These are phyloP conservation scores for Podaxis sp. DNA, from an alignment of 768 basidiomycete genomes.

Conservation along the genomic window DNA sequence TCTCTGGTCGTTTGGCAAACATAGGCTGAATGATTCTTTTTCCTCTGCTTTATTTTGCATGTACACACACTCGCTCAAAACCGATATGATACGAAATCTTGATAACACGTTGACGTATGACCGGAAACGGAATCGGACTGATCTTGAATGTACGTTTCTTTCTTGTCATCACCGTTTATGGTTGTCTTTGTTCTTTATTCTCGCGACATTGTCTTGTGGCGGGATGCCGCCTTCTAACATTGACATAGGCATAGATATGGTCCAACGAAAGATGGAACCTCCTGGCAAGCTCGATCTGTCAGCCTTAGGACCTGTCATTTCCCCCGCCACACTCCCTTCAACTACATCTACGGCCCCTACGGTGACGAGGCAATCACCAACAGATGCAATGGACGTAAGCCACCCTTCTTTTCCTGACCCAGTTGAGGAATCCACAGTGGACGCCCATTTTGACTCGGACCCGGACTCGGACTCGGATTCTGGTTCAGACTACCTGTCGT, in stretches of 20 bases:
- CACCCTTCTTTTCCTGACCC: neutral
- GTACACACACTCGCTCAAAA: constrained; percentile 27
- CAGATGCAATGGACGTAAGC: neutral
- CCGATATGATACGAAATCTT: constrained; percentile 28
- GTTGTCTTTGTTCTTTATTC: neutral
- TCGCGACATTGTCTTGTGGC: neutral
- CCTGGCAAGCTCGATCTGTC: neutral
- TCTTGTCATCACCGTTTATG: neutral
- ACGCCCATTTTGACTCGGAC: constrained; percentile 19
- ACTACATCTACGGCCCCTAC: neutral
- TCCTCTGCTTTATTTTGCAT: constrained; percentile 42
- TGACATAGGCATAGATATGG: neutral
- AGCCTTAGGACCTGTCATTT: neutral
- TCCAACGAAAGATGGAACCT: neutral
- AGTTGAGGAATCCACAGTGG: neutral
- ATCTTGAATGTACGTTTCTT: neutral
- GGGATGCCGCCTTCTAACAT: neutral
- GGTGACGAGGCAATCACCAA: neutral
- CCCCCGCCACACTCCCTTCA: neutral
- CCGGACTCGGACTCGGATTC: constrained; percentile 27
- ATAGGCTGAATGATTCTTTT: constrained; percentile 77
- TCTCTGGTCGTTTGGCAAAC: constrained; percentile 25
- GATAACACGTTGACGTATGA: constrained; percentile 2
- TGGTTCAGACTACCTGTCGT: constrained; percentile 31
- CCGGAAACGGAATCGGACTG: neutral